A percentile compares a stretch with the other conserved stretches of the same genome.
Conservation (phyloP, 345 rosid species). For the Boechera retrofracta region DNA sequence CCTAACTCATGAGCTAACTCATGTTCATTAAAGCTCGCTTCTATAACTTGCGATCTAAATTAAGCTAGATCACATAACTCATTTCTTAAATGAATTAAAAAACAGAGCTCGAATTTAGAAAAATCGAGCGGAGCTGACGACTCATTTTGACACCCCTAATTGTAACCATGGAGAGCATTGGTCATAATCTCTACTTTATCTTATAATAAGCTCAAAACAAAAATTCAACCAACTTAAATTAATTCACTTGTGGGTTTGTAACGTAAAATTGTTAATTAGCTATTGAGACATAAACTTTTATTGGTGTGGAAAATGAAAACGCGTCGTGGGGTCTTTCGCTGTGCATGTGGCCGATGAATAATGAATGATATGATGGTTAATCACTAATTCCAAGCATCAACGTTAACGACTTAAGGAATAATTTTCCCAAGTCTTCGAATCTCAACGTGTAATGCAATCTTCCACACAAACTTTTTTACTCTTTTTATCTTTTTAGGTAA, state of each 20-base stretch:
- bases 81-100: no score
- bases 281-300: neutral
- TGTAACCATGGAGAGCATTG: no score
- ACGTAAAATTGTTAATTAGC: neutral
- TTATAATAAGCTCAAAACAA: no score
- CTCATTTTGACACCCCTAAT: no score
- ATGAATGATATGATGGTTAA: neutral
- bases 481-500: neutral
- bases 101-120: no score
- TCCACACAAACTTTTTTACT: neutral
- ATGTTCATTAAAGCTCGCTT: no score
- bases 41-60: no score
- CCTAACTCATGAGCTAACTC: no score
- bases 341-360: slow-evolving; percentile 6
- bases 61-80: no score
- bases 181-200: no score
- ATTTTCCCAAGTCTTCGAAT: slow-evolving; percentile 29
- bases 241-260: neutral
- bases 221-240: no score
- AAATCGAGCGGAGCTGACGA: no score
- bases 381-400: slow-evolving; percentile 24
- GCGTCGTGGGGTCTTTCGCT: slow-evolving; percentile 26
- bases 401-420: slow-evolving; percentile 14
- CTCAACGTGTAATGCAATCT: slow-evolving; percentile 17
- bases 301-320: slow-evolving; percentile 26